Base-by-base conservation (phyloP, 768 basidiomycete species). In the Lentinula aciculospora region DNA sequence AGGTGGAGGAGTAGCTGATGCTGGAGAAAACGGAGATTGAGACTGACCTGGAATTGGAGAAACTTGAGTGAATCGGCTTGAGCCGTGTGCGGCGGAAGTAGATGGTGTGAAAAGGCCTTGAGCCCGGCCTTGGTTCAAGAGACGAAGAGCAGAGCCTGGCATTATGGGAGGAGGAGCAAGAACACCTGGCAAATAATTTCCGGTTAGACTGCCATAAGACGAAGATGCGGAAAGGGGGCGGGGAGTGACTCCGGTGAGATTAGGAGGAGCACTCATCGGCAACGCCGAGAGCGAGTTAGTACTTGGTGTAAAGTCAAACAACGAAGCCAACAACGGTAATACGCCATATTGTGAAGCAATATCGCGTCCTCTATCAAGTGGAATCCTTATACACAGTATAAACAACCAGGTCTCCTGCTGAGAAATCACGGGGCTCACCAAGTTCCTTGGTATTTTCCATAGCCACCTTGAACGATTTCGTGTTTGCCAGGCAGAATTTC, bases 391-490 rank as follows among this genome's bases (percentile, higher is more conserved):
- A 28, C 40, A 32, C 25, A 28, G 7, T 21, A 1, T 25, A 5
- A 34, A 13, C 47, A 12, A 36, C 15, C 36, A n/a, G 10, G 8
- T n/a, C 9, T 92, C 81, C 65, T 94, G 92, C 44, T 98, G 87
- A 1, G 95, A 97, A 65, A 98, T 95, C 59, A n/a, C 28, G 59
- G 55, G 56, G 66, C 85, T 68, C 67, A 96, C 96, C 97, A 99
- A 57, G 96, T 98, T 62, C 97, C 97, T 71, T 99, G 97, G 70
- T 98, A 99, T 76, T 98, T 96, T 25, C 97, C 97, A 69, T 98
- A 98, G 29, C 97, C 97, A 37, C 97, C 97, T 71, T 98, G 97
- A 4, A 99, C 93, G 70, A 98, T 98, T 72, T 99, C 96, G 71
- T 97, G 93, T 72, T 89, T 88, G 47, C 94, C 94, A 57, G 90